These are phyloP conservation scores for Penicillium parvum DNA, from an alignment of 495 filamentous ascomycete genomes.

Conservation along the genomic window DNA sequence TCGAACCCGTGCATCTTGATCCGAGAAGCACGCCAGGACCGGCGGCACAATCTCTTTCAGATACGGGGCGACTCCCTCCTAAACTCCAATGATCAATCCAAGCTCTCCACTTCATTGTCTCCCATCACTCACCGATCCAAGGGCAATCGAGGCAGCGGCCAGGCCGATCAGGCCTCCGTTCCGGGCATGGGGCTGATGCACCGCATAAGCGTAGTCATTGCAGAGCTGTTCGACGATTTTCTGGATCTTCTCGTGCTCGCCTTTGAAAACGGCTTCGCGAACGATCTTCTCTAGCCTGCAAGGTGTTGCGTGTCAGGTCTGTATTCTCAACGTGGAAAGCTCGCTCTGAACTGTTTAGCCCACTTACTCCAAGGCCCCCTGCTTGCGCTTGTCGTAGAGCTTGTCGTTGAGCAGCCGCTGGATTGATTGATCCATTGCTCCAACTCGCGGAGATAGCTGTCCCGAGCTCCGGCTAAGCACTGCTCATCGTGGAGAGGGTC, in stretches of 20 bases:
- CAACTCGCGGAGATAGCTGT: slow-evolving; percentile 18
- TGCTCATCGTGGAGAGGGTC: slow-evolving; percentile 31
- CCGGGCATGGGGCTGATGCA: slow-evolving; percentile 93
- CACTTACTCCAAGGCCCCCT: slow-evolving; percentile 92
- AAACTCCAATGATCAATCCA: slow-evolving; percentile 22
- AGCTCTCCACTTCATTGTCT: neutral
- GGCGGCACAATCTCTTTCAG: slow-evolving; percentile 91
- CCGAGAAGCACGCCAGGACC: slow-evolving; percentile 96
- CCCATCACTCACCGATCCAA: slow-evolving; percentile 70
- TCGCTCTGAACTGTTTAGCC: too few relatives aligned
- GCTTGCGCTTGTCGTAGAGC: slow-evolving; percentile 95
- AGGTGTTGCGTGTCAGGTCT: slow-evolving; percentile 13
- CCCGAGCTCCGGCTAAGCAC: slow-evolving; percentile 27
- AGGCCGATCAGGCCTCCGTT: slow-evolving; percentile 97
- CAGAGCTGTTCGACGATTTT: slow-evolving; percentile 93
- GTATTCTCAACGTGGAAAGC: neutral
- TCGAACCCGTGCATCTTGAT: slow-evolving; percentile 95
- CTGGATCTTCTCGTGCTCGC: slow-evolving; percentile 71
- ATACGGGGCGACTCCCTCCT: slow-evolving; percentile 87
- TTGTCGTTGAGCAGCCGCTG: slow-evolving; percentile 94
- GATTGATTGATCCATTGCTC: slow-evolving; percentile 79
- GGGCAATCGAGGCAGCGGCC: slow-evolving; percentile 92
- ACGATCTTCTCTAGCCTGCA: slow-evolving; percentile 83
- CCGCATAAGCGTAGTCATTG: slow-evolving; percentile 95
- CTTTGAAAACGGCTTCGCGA: slow-evolving; percentile 71